These are phyloP conservation scores for Coemansia sp. DNA, from an alignment of 192 early-diverging fungal genomes.

Conservation along the genomic window DNA sequence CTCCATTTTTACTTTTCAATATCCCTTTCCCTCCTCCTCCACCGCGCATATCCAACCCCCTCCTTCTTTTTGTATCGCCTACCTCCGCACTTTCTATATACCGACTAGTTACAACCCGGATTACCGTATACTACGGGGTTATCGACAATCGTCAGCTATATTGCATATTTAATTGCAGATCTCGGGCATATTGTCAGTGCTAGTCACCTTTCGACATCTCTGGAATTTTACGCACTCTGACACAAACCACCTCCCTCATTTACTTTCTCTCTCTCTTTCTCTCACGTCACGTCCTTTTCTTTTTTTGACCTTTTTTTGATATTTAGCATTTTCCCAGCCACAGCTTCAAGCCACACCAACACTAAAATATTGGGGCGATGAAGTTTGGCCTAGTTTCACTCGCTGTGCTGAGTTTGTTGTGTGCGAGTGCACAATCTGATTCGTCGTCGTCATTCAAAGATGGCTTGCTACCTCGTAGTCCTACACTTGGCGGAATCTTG, in stretches of 20 bases:
- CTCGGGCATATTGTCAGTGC: not conserved
- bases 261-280: not conserved
- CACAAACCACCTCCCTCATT: not conserved
- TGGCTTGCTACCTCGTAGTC: not conserved
- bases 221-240: not conserved
- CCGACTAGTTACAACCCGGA: not conserved
- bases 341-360: not conserved
- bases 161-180: not conserved
- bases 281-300: not conserved
- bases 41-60: not conserved
- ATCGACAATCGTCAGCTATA: not conserved
- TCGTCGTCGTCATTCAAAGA: not conserved
- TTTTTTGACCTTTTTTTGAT: not conserved
- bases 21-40: not conserved
- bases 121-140: not conserved
- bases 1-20: not conserved
- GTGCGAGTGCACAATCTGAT: not conserved
- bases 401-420: slow-evolving; percentile 15
- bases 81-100: not conserved
- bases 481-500: slow-evolving; percentile 11
- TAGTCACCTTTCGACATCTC: slow-evolving; percentile 1
- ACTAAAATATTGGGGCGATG: slow-evolving; percentile 11
- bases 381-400: slow-evolving; percentile 18
- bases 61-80: not conserved
- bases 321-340: not conserved